phyloP scores from a whole-genome alignment of 441 rosid genomes.

The Arabidopsis hybrid region DNA sequence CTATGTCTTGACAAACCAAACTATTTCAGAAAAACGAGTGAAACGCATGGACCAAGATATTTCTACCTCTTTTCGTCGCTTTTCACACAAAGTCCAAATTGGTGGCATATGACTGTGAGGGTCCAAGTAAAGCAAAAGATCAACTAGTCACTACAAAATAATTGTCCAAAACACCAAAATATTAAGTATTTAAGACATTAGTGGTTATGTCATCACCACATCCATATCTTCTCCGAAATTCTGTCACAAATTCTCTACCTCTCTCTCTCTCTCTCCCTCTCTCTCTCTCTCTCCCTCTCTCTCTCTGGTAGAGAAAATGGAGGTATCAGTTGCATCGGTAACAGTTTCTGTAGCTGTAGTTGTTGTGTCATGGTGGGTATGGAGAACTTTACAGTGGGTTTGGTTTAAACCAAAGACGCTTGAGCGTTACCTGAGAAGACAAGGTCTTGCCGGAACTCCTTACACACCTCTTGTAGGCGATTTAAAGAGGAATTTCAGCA shows the following conservation, averaged over 20 bases:
- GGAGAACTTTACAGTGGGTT: constrained; percentile 33
- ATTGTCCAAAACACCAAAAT: background rate
- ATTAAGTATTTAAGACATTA: background rate
- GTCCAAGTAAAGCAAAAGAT: constrained; percentile 8
- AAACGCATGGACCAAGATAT: background rate
- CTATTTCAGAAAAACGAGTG: background rate
- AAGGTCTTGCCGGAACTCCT: constrained; percentile 40
- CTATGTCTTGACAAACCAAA: background rate
- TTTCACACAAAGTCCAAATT: constrained; percentile 3
- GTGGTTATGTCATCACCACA: constrained; percentile 7
- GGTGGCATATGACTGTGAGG: constrained; percentile 11
- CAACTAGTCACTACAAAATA: background rate
- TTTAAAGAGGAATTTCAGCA: constrained; percentile 23
- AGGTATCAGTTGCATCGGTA: constrained; percentile 3
- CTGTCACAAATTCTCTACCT: background rate
- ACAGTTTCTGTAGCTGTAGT: constrained; percentile 9
- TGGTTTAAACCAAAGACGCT: constrained; percentile 48
- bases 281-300: background rate
- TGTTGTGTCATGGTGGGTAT: constrained; percentile 26
- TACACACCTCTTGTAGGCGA: constrained; percentile 41
- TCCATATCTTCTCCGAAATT: background rate
- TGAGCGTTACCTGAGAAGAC: constrained; percentile 42
- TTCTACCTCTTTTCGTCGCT: background rate
- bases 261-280: background rate
- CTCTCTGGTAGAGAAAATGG: constrained; percentile 10